Percentiles rank a stretch among this genome's conserved stretches.
Conservation (phyloP, 148 eudicot genomes). For the Chenopodium album region DNA sequence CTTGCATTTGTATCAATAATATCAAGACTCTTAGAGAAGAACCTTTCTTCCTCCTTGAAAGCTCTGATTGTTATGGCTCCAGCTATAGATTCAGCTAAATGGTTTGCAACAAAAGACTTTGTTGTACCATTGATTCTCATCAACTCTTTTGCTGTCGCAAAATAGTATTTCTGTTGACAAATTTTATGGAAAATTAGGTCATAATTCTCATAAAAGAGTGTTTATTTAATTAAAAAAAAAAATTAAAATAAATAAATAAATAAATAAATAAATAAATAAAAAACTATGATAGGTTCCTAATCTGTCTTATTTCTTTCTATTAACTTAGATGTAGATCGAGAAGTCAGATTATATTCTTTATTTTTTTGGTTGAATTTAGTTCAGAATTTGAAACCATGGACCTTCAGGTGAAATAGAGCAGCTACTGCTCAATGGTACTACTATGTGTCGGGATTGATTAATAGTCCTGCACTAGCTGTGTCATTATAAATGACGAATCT, state of each 20-base stretch:
- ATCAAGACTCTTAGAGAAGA: constrained; percentile 67
- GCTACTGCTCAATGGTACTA: too few species aligned
- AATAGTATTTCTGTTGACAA: constrained; percentile 68
- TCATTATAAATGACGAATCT: too few species aligned
- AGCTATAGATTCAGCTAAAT: constrained; percentile 84
- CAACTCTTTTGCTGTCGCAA: constrained; percentile 73
- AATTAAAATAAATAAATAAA: too few species aligned
- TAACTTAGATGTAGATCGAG: background rate
- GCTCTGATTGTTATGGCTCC: constrained; percentile 89
- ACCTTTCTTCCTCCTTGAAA: constrained; percentile 80
- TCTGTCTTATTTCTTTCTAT: background rate
- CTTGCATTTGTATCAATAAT: constrained; percentile 80
- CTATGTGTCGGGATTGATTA: background rate
- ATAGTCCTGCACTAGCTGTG: background rate
- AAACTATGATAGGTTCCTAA: too few species aligned
- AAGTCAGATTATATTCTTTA: too few species aligned
- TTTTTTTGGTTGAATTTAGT: too few species aligned
- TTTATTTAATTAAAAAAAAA: too few species aligned
- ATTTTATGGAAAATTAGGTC: constrained; percentile 2
- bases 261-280: too few species aligned
- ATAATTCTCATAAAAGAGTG: background rate
- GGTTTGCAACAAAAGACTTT: constrained; percentile 87
- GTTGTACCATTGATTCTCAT: constrained; percentile 96
- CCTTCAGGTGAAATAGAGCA: too few species aligned
- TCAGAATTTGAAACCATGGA: too few species aligned